Percentiles rank a stretch among this genome's conserved stretches.
phyloP scores from a whole-genome alignment of 257 asterid genomes.

The Capsicum pubescens region DNA sequence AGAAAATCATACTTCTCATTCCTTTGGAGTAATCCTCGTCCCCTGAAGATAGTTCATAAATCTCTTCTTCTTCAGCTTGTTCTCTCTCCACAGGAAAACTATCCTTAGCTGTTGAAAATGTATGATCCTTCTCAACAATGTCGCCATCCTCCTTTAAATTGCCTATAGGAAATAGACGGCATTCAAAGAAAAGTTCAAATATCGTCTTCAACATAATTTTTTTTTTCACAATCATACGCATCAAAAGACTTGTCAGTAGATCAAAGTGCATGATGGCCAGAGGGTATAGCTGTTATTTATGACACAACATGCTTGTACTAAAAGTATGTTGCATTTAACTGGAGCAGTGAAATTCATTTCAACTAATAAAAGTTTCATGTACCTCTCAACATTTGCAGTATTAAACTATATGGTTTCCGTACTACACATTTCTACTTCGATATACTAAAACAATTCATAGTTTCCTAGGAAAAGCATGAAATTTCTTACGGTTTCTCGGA shows the following conservation, averaged over 20 bases:
- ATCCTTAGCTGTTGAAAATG: constrained; percentile 39
- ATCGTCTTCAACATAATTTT: neutral
- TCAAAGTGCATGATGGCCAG: neutral
- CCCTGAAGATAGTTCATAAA: constrained; percentile 80
- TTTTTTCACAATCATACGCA: neutral
- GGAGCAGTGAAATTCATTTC: neutral
- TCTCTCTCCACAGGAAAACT: constrained; percentile 43
- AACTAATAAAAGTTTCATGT: neutral
- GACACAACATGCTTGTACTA: neutral
- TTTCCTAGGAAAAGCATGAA: neutral
- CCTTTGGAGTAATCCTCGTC: constrained; percentile 84
- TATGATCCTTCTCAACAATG: constrained; percentile 44
- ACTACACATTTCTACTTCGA: neutral
- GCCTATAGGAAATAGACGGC: constrained; percentile 41
- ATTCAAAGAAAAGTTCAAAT: neutral
- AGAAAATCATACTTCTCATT: constrained; percentile 77
- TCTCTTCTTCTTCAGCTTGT: constrained; percentile 54
- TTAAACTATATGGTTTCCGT: neutral
- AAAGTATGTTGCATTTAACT: neutral
- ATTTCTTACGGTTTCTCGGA: neutral
- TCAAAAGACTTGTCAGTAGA: neutral
- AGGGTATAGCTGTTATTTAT: neutral
- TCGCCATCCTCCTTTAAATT: constrained; percentile 47
- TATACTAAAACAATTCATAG: neutral
- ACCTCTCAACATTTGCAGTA: neutral